A percentile compares a stretch with the other conserved stretches of the same genome.
Evolutionary conservation across 2,329 filamentous ascomycete genomes (phyloP).

Genomic region (Phaeomoniella chlamydospora): DNA sequence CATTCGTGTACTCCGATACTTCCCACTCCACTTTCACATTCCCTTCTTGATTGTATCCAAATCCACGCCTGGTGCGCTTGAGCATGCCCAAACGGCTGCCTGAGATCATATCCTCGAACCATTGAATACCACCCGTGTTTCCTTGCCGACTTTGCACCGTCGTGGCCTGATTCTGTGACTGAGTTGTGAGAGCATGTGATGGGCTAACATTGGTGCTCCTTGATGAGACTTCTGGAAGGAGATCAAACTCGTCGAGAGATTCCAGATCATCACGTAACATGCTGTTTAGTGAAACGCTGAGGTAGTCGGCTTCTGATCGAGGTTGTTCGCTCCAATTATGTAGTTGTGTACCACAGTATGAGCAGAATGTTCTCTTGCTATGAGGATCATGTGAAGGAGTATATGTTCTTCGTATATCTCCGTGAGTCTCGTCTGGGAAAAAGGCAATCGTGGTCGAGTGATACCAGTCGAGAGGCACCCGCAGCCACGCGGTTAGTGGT

Average conservation of each 20-base stretch:
- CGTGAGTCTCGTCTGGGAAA: constrained; percentile 62
- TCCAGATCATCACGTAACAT: constrained; percentile 56
- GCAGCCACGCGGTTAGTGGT: constrained; percentile 67
- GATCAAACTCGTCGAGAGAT: constrained; percentile 57
- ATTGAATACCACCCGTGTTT: constrained; percentile 49
- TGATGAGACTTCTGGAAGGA: constrained; percentile 41
- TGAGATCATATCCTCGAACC: constrained; percentile 72
- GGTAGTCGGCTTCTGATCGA: constrained; percentile 56
- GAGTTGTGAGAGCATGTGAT: constrained; percentile 8
- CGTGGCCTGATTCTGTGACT: not conserved
- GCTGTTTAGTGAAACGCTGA: constrained; percentile 70
- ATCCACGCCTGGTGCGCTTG: constrained; percentile 43
- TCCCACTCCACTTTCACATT: constrained; percentile 66
- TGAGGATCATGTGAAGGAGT: constrained; percentile 42
- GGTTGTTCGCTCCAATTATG: constrained; percentile 71
- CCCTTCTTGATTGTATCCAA: constrained; percentile 48
- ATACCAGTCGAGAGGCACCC: constrained; percentile 70
- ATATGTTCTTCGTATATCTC: constrained; percentile 53
- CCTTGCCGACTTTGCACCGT: constrained; percentile 16
- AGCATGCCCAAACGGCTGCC: constrained; percentile 58
- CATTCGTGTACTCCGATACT: constrained; percentile 56
- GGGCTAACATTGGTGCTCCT: constrained; percentile 11
- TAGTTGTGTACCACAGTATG: constrained; percentile 77
- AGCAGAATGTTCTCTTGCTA: constrained; percentile 69
- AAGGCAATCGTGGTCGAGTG: constrained; percentile 60